Evolutionary conservation across 441 rosid species (phyloP).

Genomic region (Adansonia rubrostipa): DNA sequence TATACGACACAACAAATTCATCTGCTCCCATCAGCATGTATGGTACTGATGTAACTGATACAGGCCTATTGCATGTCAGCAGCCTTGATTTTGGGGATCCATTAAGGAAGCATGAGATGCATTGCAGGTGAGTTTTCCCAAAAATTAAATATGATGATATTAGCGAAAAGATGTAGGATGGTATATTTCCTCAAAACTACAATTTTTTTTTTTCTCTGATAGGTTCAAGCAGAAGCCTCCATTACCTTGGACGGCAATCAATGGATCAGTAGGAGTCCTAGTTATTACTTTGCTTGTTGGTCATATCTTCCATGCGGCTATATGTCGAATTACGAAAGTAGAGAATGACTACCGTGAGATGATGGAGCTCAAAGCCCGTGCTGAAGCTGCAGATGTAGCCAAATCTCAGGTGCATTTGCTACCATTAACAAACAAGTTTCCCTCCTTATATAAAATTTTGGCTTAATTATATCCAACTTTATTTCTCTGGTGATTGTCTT

Average conservation of each 20-base stretch:
- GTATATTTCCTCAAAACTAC: constrained; percentile 29
- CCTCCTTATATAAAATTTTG: constrained; percentile 15
- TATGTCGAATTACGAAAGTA: constrained; percentile 70
- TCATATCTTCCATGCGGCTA: constrained; percentile 76
- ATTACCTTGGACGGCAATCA: constrained; percentile 80
- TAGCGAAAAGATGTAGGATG: constrained; percentile 16
- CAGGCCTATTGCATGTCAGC: constrained; percentile 63
- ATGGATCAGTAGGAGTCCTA: constrained; percentile 58
- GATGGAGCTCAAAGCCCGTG: constrained; percentile 84
- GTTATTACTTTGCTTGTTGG: constrained; percentile 77
- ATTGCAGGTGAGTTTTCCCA: constrained; percentile 71
- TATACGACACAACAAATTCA: constrained; percentile 81
- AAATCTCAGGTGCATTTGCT: constrained; percentile 79
- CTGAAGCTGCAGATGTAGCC: constrained; percentile 98
- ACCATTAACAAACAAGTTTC: constrained; percentile 1
- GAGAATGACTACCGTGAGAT: constrained; percentile 73
- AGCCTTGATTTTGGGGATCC: constrained; percentile 95
- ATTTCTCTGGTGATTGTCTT: neutral
- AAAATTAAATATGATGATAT: constrained; percentile 11
- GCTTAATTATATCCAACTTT: neutral
- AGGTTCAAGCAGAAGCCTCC: constrained; percentile 86
- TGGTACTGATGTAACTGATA: constrained; percentile 67
- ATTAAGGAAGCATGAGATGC: constrained; percentile 87
- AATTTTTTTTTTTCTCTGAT: constrained; percentile 24
- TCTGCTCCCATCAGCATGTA: constrained; percentile 78